Conservation (phyloP, 495 filamentous ascomycete genomes). For the Aspergillus mulundensis region DNA sequence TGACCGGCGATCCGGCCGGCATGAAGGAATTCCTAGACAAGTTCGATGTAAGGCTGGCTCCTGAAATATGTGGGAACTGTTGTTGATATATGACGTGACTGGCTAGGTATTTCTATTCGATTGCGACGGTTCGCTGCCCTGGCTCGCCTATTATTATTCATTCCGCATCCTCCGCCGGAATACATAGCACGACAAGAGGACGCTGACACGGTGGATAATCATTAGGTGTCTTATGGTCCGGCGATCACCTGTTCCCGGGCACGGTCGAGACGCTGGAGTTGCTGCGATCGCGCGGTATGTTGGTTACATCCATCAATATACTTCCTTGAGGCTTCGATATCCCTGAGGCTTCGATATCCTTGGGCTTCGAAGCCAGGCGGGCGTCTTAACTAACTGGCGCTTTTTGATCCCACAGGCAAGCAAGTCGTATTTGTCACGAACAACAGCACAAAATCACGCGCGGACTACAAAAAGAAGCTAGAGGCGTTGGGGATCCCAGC, state of each 20-base stretch:
- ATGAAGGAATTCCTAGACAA: slow-evolving; percentile 79
- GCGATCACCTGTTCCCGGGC: slow-evolving; percentile 79
- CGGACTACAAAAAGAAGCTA: slow-evolving; percentile 89
- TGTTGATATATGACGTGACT: background rate
- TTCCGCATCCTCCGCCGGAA: background rate
- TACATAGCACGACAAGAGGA: slow-evolving; percentile 8
- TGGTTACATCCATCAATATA: background rate
- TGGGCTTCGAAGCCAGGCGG: background rate
- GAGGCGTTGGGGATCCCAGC: slow-evolving; percentile 76
- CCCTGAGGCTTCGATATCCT: too few species aligned
- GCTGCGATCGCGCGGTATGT: slow-evolving; percentile 70
- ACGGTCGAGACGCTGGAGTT: slow-evolving; percentile 78
- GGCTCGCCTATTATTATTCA: background rate
- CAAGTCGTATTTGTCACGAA: slow-evolving; percentile 96
- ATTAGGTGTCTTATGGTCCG: slow-evolving; percentile 91
- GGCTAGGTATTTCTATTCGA: slow-evolving; percentile 86
- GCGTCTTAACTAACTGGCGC: background rate
- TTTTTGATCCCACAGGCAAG: slow-evolving; percentile 57
- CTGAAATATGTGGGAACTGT: background rate
- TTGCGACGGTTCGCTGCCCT: slow-evolving; percentile 74
- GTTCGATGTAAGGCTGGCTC: slow-evolving; percentile 71
- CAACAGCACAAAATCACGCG: slow-evolving; percentile 94
- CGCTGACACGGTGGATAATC: slow-evolving; percentile 14
- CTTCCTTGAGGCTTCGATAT: background rate
- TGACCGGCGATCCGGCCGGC: slow-evolving; percentile 71